Conservation (phyloP, 2,329 filamentous ascomycete genomes). For the Penicillium brasilianum region DNA sequence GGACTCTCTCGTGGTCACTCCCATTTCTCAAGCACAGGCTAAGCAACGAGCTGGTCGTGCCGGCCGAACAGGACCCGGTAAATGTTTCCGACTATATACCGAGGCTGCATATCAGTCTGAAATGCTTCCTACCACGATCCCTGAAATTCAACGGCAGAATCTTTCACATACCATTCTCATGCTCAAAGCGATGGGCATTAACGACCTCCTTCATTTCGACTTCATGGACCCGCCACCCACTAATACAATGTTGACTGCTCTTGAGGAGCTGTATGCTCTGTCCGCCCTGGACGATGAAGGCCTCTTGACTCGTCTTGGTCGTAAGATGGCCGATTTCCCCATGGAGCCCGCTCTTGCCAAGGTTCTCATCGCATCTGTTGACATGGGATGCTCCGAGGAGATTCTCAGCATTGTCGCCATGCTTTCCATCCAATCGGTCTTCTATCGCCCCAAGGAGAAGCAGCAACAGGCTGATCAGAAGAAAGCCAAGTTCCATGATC, state of each 20-base stretch:
- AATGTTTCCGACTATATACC: constrained; percentile 94
- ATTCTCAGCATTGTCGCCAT: constrained; percentile 93
- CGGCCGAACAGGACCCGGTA: constrained; percentile 91
- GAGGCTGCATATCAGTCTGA: constrained; percentile 95
- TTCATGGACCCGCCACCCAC: constrained; percentile 99
- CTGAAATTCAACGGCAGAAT: constrained; percentile 95
- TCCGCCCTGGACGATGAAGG: constrained; percentile 95
- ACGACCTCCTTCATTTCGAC: constrained; percentile 94
- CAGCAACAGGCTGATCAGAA: constrained; percentile 96
- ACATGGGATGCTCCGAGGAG: constrained; percentile 89
- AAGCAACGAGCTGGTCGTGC: constrained; percentile 93
- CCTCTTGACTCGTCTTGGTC: constrained; percentile 83
- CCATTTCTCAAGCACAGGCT: constrained; percentile 94
- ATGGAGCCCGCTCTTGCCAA: constrained; percentile 96
- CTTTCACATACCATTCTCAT: constrained; percentile 91
- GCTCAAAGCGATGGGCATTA: constrained; percentile 99
- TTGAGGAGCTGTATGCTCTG: constrained; percentile 93
- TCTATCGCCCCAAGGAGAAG: constrained; percentile 97
- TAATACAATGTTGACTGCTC: constrained; percentile 94
- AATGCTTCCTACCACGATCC: constrained; percentile 94
- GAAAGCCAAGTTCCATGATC: constrained; percentile 96
- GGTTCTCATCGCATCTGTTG: constrained; percentile 83
- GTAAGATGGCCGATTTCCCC: constrained; percentile 98
- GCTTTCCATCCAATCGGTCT: constrained; percentile 84
- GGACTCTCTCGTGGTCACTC: constrained; percentile 94